phyloP scores from a whole-genome alignment of 2,329 filamentous ascomycete genomes.

The Colletotrichum plurivorum region DNA sequence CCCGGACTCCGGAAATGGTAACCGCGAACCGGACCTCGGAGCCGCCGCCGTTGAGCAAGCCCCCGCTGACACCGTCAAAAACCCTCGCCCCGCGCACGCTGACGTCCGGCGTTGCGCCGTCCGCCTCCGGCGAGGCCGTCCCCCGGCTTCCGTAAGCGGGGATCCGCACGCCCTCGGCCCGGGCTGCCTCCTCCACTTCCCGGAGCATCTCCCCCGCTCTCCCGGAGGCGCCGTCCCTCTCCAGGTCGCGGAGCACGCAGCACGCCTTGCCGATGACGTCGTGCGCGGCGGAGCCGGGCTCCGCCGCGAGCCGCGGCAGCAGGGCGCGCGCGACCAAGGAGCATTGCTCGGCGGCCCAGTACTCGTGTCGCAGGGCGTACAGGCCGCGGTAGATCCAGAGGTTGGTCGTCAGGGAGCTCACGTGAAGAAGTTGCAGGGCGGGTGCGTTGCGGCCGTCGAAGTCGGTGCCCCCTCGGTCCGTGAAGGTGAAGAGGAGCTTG shows the following conservation, averaged over 20 bases:
- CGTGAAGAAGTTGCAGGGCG: constrained; percentile 57
- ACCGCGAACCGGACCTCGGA: too few species aligned
- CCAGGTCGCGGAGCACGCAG: constrained; percentile 24
- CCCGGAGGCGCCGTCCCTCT: neutral
- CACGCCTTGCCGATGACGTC: constrained; percentile 15
- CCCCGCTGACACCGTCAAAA: constrained; percentile 4
- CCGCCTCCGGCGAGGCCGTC: neutral
- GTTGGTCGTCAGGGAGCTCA: constrained; percentile 38
- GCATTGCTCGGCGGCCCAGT: constrained; percentile 39
- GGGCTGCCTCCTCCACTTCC: constrained; percentile 1
- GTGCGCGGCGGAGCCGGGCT: neutral
- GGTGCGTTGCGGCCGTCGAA: constrained; percentile 56
- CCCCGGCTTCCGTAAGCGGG: constrained; percentile 8
- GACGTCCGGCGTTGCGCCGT: neutral
- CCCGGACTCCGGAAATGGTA: too few species aligned
- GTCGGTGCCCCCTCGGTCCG: neutral
- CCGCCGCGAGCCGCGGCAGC: neutral
- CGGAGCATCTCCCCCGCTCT: constrained; percentile 9
- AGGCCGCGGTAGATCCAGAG: constrained; percentile 46
- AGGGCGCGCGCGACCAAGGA: constrained; percentile 6
- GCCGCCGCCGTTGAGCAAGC: too few species aligned
- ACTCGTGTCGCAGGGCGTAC: constrained; percentile 43
- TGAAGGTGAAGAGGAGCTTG: constrained; percentile 21
- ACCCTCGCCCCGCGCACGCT: neutral
- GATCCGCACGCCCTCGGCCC: neutral